These are phyloP conservation scores for Cladosporium velox DNA, from an alignment of 2,329 filamentous ascomycete genomes.

Conservation along the genomic window DNA sequence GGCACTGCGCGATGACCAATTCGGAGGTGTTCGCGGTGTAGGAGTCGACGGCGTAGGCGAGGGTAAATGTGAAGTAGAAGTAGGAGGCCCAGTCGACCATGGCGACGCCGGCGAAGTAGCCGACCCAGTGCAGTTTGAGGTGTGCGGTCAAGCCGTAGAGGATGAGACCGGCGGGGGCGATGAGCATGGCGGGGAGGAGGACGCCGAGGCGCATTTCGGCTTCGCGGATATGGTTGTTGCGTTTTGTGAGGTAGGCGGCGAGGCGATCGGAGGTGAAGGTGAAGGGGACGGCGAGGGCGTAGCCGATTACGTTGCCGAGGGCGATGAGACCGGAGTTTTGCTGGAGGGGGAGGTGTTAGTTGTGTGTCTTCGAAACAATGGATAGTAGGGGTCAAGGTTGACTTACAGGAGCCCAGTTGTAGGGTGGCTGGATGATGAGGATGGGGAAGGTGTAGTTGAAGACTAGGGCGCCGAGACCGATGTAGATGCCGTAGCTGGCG, in stretches of 20 bases:
- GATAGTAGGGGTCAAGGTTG: not conserved
- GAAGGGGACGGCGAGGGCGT: constrained; percentile 39
- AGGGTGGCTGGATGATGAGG: constrained; percentile 38
- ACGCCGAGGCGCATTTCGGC: constrained; percentile 38
- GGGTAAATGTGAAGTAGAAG: constrained; percentile 50
- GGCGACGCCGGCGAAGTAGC: constrained; percentile 41
- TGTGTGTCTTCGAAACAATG: not conserved
- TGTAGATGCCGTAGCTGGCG: constrained; percentile 43
- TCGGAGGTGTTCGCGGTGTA: constrained; percentile 62
- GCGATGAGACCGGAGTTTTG: constrained; percentile 36
- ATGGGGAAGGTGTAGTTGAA: constrained; percentile 45
- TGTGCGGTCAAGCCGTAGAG: constrained; percentile 41
- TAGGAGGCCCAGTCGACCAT: constrained; percentile 40
- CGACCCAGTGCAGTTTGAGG: constrained; percentile 39
- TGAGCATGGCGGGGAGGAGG: constrained; percentile 39
- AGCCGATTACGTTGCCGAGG: constrained; percentile 41
- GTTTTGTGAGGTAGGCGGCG: constrained; percentile 35
- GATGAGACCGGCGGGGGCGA: constrained; percentile 40
- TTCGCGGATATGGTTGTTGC: constrained; percentile 34
- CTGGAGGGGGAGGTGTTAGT: not conserved
- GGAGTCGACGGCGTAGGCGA: constrained; percentile 63
- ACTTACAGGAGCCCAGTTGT: constrained; percentile 33
- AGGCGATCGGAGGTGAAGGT: constrained; percentile 34
- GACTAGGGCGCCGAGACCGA: constrained; percentile 41
- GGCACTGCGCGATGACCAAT: constrained; percentile 55